Conservation (phyloP, 2,329 filamentous ascomycete species). For the Scedosporium boydii region DNA sequence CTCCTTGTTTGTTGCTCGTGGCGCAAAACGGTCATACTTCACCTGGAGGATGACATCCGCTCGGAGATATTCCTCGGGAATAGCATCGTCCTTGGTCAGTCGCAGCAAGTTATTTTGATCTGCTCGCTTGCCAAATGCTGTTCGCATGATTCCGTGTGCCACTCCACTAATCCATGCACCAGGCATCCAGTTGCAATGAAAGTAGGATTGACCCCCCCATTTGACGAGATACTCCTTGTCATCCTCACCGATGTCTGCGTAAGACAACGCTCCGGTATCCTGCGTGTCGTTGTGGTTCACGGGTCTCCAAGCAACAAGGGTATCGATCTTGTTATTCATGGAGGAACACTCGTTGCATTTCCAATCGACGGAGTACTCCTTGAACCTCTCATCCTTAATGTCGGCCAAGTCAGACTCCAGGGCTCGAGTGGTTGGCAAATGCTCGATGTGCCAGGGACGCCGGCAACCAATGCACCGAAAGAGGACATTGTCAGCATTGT, state of each 20-base stretch:
- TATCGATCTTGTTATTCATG: slow-evolving; percentile 56
- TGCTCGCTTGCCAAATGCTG: slow-evolving; percentile 65
- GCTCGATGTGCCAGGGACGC: slow-evolving; percentile 74
- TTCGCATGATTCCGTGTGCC: slow-evolving; percentile 53
- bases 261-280: slow-evolving; percentile 9
- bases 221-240: slow-evolving; percentile 90
- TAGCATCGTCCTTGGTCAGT: slow-evolving; percentile 64
- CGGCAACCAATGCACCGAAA: slow-evolving; percentile 76
- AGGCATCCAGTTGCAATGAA: slow-evolving; percentile 75
- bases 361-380: slow-evolving; percentile 68
- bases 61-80: slow-evolving; percentile 77
- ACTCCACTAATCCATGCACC: slow-evolving; percentile 82
- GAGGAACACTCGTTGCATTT: slow-evolving; percentile 69
- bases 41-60: slow-evolving; percentile 86
- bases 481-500: slow-evolving; percentile 67
- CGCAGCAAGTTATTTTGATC: slow-evolving; percentile 48
- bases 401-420: slow-evolving; percentile 25
- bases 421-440: slow-evolving; percentile 50
- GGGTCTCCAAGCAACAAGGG: slow-evolving; percentile 85
- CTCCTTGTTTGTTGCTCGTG: slow-evolving; percentile 49
- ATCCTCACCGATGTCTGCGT: slow-evolving; percentile 38
- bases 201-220: slow-evolving; percentile 75
- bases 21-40: slow-evolving; percentile 38
- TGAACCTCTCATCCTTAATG: slow-evolving; percentile 44
- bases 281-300: slow-evolving; percentile 13